Conservation (phyloP, 2,329 filamentous ascomycete genomes). For the Ampelomyces quisqualis region DNA sequence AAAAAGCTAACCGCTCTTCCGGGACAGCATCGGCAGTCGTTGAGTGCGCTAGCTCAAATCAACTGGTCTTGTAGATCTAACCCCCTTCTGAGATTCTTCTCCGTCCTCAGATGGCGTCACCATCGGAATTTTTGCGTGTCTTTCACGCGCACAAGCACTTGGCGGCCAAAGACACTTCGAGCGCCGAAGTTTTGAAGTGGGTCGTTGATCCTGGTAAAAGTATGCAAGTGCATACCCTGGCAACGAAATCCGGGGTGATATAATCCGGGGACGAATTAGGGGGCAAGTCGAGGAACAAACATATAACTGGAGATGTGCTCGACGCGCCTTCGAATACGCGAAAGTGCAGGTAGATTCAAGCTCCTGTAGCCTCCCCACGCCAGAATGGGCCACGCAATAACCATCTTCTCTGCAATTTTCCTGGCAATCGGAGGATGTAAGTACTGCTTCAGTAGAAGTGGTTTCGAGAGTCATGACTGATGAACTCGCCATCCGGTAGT, state of each 20-base stretch:
- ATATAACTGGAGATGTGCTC: background rate
- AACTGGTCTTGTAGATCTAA: background rate
- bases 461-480: too few species aligned
- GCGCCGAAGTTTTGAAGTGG: background rate
- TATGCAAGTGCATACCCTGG: too few species aligned
- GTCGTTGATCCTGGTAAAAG: background rate
- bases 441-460: too few species aligned
- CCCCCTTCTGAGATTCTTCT: too few species aligned
- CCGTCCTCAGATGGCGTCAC: too few species aligned
- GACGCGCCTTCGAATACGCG: too few species aligned
- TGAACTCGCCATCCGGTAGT: conserved; percentile 14
- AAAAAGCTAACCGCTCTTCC: background rate
- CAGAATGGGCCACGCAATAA: conserved; percentile 20
- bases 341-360: too few species aligned
- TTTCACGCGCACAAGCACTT: background rate
- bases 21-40: background rate
- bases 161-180: background rate
- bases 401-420: conserved; percentile 21
- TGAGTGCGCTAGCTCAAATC: background rate
- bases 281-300: background rate
- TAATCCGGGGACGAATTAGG: too few species aligned
- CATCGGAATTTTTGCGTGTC: too few species aligned
- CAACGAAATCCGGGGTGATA: background rate
- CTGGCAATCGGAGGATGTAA: conserved; percentile 17
- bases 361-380: background rate